Base-by-base conservation (phyloP, 2,329 filamentous ascomycete species). In the Fusarium poae region DNA sequence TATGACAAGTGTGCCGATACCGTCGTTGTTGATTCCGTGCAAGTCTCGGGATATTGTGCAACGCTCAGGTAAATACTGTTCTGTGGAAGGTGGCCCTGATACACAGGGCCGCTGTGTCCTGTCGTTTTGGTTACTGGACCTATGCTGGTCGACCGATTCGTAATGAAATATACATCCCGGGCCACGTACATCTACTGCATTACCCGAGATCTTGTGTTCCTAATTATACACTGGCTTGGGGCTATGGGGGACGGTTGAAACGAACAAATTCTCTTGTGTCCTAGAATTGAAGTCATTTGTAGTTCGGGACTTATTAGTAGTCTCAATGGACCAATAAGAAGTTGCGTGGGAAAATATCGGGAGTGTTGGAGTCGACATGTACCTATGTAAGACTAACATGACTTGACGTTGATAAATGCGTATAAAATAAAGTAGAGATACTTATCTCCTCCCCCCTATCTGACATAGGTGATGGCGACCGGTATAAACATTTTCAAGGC, bases 81-180 rank as follows among this genome's bases (percentile, higher is more conserved):
- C 18, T 20, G n/a, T 15, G 23, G 15, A n/a, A 37, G 23, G 16
- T 25, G 32, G 12, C 12, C 27, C 23, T 16, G 21, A 20, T 37
- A 7, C 9, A 50, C 46, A 39, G 23, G 15, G 11, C 21, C 25
- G 1, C 12, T 16, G 25, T 44, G 18, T 7, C 6, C 4, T 12
- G 6, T 35, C 6, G 2, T 3, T 50, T 23, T 39, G 12, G 23
- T 37, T 25, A 25, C 32, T 37, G 20, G 1, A 37, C 13, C 3
- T 9, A 20, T 50, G 48, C 34, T 40, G 23, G 48, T 51, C 23
- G 34, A 51, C 34, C 6, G 4, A 51, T 51, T 27, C 10, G 48
- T 27, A 35, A 51, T 27, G 16, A 29, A n/a, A 6, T 8, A 18
- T 20, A n/a, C 23, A 8, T 40, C 34, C 13, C 5, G 5, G 15